Evolutionary conservation across 2,329 filamentous ascomycete species (phyloP).

Genomic region (Pleoardoris graminearum): DNA sequence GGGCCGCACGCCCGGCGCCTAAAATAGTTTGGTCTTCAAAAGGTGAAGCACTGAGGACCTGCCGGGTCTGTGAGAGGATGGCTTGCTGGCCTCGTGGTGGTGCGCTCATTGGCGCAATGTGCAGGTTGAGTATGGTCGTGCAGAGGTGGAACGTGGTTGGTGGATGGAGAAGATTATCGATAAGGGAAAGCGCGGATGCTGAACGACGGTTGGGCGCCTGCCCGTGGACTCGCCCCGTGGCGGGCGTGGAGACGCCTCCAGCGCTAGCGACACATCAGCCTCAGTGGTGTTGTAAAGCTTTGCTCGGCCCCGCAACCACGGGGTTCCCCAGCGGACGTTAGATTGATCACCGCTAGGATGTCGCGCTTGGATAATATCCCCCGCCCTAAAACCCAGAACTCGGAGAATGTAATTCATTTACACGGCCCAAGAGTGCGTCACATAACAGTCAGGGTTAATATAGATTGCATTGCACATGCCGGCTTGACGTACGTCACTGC

Average conservation of each 20-base stretch:
- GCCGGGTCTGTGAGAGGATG: conserved; percentile 30
- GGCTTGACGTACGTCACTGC: conserved; percentile 17
- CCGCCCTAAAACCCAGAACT: not conserved
- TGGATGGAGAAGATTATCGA: too few relatives aligned
- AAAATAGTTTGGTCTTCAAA: conserved; percentile 36
- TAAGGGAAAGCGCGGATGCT: too few relatives aligned
- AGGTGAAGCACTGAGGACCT: conserved; percentile 17
- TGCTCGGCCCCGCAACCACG: too few relatives aligned
- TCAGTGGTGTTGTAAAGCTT: too few relatives aligned
- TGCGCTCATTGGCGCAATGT: not conserved
- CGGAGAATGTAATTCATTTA: not conserved
- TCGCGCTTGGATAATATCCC: not conserved
- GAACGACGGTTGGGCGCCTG: too few relatives aligned
- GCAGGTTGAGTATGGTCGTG: too few relatives aligned
- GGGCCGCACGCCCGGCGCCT: conserved; percentile 47
- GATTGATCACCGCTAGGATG: conserved; percentile 3
- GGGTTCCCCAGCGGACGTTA: not conserved
- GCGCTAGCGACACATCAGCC: too few relatives aligned
- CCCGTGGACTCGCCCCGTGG: too few relatives aligned
- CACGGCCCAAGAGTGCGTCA: not conserved
- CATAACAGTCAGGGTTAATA: not conserved
- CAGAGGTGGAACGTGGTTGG: too few relatives aligned
- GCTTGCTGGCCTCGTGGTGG: conserved; percentile 19
- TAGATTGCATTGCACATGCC: conserved; percentile 7
- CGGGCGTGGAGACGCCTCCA: too few relatives aligned